Percentiles rank a stretch among this genome's conserved stretches.
phyloP scores from a whole-genome alignment of 164 flowering plant species.

The Vitis vinifera region ASM3070453v1 NC_081810.1:21569501-21570000 shows the following conservation, averaged over 20 bases:
- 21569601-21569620: slow-evolving; percentile 41
- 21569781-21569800: slow-evolving; percentile 28
- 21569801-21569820: slow-evolving; percentile 29
- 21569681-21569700: slow-evolving; percentile 35
- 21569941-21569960: slow-evolving; percentile 6
- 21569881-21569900: slow-evolving; percentile 22
- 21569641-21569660: slow-evolving; percentile 26
- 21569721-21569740: no score
- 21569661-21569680: slow-evolving; percentile 29
- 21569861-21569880: slow-evolving; percentile 5
- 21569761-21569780: not conserved
- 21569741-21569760: no score
- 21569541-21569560: no score
- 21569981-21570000: not conserved
- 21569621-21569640: slow-evolving; percentile 29
- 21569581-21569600: slow-evolving; percentile 34
- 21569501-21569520: not conserved
- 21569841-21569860: slow-evolving; percentile 41
- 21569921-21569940: slow-evolving; percentile 3
- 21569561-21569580: slow-evolving; percentile 27
- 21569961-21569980: slow-evolving; percentile 17
- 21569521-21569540: no score
- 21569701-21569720: no score
- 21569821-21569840: slow-evolving; percentile 3
- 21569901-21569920: slow-evolving; percentile 9